Conservation (phyloP, 139 green algal genomes). For the Micromonas pusilla region DNA sequence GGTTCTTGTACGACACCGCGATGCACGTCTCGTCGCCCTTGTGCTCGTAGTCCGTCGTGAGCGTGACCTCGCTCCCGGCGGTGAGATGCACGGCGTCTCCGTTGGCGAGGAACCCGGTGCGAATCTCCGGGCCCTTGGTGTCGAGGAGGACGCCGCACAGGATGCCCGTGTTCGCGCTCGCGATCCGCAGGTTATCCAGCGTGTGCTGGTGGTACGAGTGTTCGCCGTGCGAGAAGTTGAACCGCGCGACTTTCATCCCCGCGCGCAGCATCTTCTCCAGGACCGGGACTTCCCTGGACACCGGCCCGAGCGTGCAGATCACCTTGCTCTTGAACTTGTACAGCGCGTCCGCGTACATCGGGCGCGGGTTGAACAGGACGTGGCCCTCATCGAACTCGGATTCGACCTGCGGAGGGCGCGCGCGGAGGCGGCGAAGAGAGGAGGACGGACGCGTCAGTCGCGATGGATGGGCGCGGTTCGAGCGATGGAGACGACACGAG, state of each 20-base stretch:
- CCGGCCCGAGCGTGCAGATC: constrained; percentile 56
- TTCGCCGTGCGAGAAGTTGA: constrained; percentile 76
- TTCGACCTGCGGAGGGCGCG: too few relatives aligned
- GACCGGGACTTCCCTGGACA: constrained; percentile 47
- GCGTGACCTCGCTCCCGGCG: constrained; percentile 60
- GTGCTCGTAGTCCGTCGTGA: constrained; percentile 45
- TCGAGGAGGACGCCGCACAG: constrained; percentile 80
- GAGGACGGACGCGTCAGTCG: too few relatives aligned
- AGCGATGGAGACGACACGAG: too few relatives aligned
- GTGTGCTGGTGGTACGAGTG: constrained; percentile 84
- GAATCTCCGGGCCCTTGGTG: constrained; percentile 35
- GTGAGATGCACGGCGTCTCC: constrained; percentile 53
- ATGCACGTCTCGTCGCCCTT: constrained; percentile 48
- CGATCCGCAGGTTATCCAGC: constrained; percentile 73
- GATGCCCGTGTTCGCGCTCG: constrained; percentile 77
- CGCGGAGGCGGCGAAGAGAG: too few relatives aligned
- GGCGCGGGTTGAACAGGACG: background rate
- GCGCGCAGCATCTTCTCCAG: constrained; percentile 54
- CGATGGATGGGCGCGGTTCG: too few relatives aligned
- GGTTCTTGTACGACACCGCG: constrained; percentile 28
- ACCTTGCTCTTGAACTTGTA: constrained; percentile 50
- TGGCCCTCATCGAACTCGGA: background rate
- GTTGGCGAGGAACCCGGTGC: constrained; percentile 72
- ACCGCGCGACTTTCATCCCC: constrained; percentile 60
- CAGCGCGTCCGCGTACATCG: background rate